phyloP scores from a whole-genome alignment of 306 rosid species.

The Crotalaria pallida region DNA sequence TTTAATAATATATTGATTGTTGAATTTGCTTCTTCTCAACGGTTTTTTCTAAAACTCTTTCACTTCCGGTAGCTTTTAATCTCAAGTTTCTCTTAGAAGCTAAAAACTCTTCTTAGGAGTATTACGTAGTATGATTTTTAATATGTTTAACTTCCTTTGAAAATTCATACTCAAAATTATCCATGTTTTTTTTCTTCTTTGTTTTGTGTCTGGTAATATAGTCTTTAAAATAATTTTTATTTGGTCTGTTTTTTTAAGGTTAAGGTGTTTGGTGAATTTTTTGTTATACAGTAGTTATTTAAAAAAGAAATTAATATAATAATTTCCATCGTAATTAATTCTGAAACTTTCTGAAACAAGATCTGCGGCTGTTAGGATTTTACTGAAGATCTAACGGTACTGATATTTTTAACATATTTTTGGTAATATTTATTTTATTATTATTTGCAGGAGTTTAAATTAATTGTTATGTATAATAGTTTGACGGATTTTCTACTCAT shows the following conservation, averaged over 20 bases:
- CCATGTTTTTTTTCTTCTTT: not conserved
- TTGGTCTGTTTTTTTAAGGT: not conserved
- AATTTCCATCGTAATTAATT: not conserved
- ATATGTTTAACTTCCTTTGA: not conserved
- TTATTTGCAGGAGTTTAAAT: slow-evolving; percentile 15
- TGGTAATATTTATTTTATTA: not conserved
- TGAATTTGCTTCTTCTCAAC: not conserved
- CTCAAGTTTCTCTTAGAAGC: not conserved
- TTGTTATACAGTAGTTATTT: not conserved
- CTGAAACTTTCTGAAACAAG: slow-evolving; percentile 18
- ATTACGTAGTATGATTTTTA: not conserved
- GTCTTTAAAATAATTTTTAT: not conserved
- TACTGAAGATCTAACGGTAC: slow-evolving; percentile 39
- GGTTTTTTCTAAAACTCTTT: not conserved
- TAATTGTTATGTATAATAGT: too few relatives aligned
- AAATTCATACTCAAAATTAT: not conserved
- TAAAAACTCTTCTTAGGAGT: not conserved
- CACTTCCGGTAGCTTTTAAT: not conserved
- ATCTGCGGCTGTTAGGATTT: slow-evolving; percentile 36
- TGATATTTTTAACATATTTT: slow-evolving; percentile 14
- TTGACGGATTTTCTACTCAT: too few relatives aligned
- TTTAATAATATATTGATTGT: too few relatives aligned
- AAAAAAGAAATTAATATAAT: not conserved
- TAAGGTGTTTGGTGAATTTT: not conserved
- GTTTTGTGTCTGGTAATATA: not conserved